These are phyloP conservation scores for Annulohypoxylon stygium DNA, from an alignment of 495 filamentous ascomycete species.

Conservation along the genomic window DNA sequence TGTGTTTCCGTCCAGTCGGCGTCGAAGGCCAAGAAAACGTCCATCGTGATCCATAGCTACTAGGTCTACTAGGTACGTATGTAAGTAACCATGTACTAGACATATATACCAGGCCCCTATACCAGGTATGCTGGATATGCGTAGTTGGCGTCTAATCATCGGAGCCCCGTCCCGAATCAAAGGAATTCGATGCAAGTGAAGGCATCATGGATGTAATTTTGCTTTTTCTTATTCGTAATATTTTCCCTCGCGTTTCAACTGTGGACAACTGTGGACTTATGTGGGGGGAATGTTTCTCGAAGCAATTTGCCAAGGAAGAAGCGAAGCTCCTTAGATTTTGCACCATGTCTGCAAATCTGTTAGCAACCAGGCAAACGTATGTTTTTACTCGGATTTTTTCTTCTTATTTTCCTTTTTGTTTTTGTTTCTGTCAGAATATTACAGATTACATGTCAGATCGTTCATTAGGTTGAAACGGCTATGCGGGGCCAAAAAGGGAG, in stretches of 20 bases:
- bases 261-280: slow-evolving; percentile 23
- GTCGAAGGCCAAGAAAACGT: slow-evolving; percentile 12
- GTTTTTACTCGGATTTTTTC: slow-evolving; percentile 16
- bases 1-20: slow-evolving; percentile 40
- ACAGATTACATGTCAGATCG: slow-evolving; percentile 5
- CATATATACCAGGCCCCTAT: too few relatives aligned
- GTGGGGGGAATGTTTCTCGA: slow-evolving; percentile 40
- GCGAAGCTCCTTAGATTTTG: slow-evolving; percentile 16
- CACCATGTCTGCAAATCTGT: slow-evolving; percentile 17
- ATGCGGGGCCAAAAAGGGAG: slow-evolving; percentile 35
- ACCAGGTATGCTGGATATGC: not conserved
- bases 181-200: slow-evolving; percentile 12
- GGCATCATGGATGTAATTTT: not conserved
- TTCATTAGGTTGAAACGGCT: slow-evolving; percentile 37
- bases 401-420: not conserved
- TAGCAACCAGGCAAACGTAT: slow-evolving; percentile 15
- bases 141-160: slow-evolving; percentile 14
- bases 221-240: not conserved
- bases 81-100: slow-evolving; percentile 11
- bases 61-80: not conserved
- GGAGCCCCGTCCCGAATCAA: slow-evolving; percentile 19
- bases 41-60: not conserved
- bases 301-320: slow-evolving; percentile 33
- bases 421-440: not conserved
- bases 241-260: not conserved